Evolutionary conservation across 1,284 basidiomycete genomes (phyloP), one percentile per base, ranked within the genome.

Genomic region (Afroboletus lepidellus): DNA sequence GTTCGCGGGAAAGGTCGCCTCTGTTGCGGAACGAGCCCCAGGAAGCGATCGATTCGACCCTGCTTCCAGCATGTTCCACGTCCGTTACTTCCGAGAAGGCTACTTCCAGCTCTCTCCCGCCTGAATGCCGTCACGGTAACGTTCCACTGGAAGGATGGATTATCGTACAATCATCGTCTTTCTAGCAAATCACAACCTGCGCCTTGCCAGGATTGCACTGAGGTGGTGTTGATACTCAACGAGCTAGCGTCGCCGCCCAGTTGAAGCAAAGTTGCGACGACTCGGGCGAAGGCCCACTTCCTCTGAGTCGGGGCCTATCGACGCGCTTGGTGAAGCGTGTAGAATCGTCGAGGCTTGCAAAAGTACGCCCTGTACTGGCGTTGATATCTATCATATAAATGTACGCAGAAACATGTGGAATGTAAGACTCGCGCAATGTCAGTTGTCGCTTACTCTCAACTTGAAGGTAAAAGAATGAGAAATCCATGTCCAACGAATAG

Each of bases 281-380:
- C 52, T 73, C 69, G 24, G 75, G 69, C 47, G 77, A 79, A 60
- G 79, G 79, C 0, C 77, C 77, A 2, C 67, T 82, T 33, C 78
- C 78, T 4, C 65, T n/a, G n/a, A n/a, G n/a, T n/a, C 77, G 41
- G 77, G 77, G 20, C 74, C 83, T 16, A 62, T 80, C 21, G 62
- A 75, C 46, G 74, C 74, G 41, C 66, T 83, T 18, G 77, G 82
- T 53, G 72, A 79, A 56, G 79, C 80, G 5, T 75, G 74, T 62
- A 62, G 59, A 47, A 69, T 77, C 18, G 76, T 79, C 3, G 74
- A 73, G 18, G 69, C 70, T 5, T 64, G 71, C 33, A 69, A 53
- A 15, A 64, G 55, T 42, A 69, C 71, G 29, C 78, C 80, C 1
- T 65, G 24, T 83, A 82, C 64, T 82, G 78, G 78, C 75, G 77